Evolutionary conservation across 1,139 yeast species (phyloP).

Genomic region (Geotrichum citri-aurantii): DNA sequence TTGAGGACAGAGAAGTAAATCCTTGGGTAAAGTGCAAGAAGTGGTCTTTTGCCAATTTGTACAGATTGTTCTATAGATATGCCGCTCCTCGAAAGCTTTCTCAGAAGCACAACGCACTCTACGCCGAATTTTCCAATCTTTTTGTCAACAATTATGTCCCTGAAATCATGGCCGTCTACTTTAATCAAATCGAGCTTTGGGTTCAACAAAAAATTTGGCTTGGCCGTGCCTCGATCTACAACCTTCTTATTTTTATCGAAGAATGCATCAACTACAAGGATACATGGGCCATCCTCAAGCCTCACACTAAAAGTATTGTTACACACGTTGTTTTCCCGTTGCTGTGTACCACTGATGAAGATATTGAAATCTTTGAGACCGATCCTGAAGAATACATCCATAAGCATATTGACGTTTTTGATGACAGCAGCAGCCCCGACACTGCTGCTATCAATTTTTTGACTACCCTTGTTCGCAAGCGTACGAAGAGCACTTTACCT

Average conservation of each 20-base stretch:
- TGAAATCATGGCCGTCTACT: slow-evolving; percentile 57
- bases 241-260: slow-evolving; percentile 63
- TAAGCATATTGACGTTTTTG: slow-evolving; percentile 64
- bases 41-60: slow-evolving; percentile 82
- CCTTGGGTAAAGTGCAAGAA: slow-evolving; percentile 78
- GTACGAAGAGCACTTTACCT: slow-evolving; percentile 55
- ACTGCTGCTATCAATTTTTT: slow-evolving; percentile 77
- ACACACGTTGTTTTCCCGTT: slow-evolving; percentile 75
- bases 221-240: slow-evolving; percentile 58
- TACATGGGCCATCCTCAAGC: slow-evolving; percentile 67
- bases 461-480: slow-evolving; percentile 62
- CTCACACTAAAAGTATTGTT: slow-evolving; percentile 60
- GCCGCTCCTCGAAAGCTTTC: slow-evolving; percentile 42
- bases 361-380: slow-evolving; percentile 69
- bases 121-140: slow-evolving; percentile 33
- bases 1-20: slow-evolving; percentile 43
- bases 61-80: slow-evolving; percentile 68
- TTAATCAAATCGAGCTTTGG: slow-evolving; percentile 70
- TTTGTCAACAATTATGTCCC: slow-evolving; percentile 55
- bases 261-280: slow-evolving; percentile 61
- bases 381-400: slow-evolving; percentile 93
- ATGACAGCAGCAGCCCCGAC: slow-evolving; percentile 71
- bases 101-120: slow-evolving; percentile 26
- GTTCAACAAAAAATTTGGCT: slow-evolving; percentile 62
- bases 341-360: slow-evolving; percentile 63